Conservation (phyloP, 2,329 filamentous ascomycete species). For the Microcera coccophila region DNA sequence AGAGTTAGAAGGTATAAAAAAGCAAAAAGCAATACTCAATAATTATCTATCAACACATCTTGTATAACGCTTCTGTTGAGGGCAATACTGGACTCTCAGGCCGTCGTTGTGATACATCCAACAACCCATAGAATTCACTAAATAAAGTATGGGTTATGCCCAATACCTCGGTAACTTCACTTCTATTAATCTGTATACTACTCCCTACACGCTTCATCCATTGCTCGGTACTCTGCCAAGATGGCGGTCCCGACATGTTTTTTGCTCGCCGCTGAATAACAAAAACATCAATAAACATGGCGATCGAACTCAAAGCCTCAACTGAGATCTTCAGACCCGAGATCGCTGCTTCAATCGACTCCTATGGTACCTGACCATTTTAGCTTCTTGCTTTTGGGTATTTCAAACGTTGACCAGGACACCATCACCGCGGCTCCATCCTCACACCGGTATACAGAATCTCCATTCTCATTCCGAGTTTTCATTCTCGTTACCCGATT, state of each 20-base stretch:
- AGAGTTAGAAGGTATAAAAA: constrained; percentile 12
- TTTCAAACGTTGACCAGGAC: constrained; percentile 27
- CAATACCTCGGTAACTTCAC: constrained; percentile 13
- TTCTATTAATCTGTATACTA: constrained; percentile 25
- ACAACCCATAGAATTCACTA: background rate
- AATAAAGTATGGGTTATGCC: constrained; percentile 7
- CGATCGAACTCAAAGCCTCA: constrained; percentile 13
- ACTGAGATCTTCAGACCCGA: constrained; percentile 6
- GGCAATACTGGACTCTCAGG: too few relatives aligned
- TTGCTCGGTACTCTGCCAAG: constrained; percentile 15
- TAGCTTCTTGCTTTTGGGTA: constrained; percentile 27
- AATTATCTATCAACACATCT: background rate
- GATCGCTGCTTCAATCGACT: constrained; percentile 17
- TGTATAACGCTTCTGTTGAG: background rate
- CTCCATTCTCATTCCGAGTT: constrained; percentile 16
- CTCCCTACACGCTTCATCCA: constrained; percentile 15
- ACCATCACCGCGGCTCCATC: constrained; percentile 22
- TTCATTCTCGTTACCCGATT: too few relatives aligned
- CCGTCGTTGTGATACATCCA: too few relatives aligned
- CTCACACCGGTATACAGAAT: constrained; percentile 21
- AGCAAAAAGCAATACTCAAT: constrained; percentile 8
- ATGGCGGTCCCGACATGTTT: constrained; percentile 18
- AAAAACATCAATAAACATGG: constrained; percentile 17
- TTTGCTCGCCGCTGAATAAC: constrained; percentile 18
- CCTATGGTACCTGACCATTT: constrained; percentile 21